phyloP scores from a whole-genome alignment of 208 protist species.

The Trypanosoma caninum region DNA sequence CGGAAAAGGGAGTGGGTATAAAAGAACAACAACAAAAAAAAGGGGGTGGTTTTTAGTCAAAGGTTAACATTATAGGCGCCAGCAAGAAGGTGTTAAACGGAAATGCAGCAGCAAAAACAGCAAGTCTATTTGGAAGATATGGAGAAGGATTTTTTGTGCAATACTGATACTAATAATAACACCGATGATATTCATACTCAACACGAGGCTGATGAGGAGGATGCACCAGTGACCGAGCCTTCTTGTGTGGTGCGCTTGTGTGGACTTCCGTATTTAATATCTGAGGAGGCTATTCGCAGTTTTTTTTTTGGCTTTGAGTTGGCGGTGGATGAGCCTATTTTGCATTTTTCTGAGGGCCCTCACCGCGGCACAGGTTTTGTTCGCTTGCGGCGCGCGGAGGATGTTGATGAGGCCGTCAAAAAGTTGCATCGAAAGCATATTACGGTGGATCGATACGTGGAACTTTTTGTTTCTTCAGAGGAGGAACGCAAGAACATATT shows the following conservation, averaged over 20 bases:
- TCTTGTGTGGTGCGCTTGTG: conserved; percentile 29
- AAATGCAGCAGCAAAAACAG: neutral
- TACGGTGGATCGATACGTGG: conserved; percentile 34
- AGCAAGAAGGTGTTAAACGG: no score
- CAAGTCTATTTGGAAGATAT: neutral
- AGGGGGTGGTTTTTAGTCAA: neutral
- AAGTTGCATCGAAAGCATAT: conserved; percentile 37
- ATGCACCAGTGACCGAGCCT: neutral
- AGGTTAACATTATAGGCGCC: no score
- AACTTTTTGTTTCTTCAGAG: conserved; percentile 29
- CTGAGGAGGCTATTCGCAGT: conserved; percentile 25
- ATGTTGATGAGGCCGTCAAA: conserved; percentile 29
- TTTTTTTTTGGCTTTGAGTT: conserved; percentile 43
- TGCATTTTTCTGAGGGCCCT: conserved; percentile 33
- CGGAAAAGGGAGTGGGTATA: neutral
- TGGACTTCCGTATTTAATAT: conserved; percentile 41
- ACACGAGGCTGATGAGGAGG: neutral
- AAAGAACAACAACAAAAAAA: neutral
- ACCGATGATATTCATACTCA: neutral
- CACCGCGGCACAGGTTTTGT: conserved; percentile 44
- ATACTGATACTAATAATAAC: neutral
- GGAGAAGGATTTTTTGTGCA: neutral
- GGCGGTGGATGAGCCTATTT: conserved; percentile 21
- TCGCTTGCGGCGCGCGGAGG: conserved; percentile 24
- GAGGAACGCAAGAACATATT: conserved; percentile 17